phyloP scores from a whole-genome alignment of 805 yeast genomes.

The Zygosaccharomyces siamensis region DNA sequence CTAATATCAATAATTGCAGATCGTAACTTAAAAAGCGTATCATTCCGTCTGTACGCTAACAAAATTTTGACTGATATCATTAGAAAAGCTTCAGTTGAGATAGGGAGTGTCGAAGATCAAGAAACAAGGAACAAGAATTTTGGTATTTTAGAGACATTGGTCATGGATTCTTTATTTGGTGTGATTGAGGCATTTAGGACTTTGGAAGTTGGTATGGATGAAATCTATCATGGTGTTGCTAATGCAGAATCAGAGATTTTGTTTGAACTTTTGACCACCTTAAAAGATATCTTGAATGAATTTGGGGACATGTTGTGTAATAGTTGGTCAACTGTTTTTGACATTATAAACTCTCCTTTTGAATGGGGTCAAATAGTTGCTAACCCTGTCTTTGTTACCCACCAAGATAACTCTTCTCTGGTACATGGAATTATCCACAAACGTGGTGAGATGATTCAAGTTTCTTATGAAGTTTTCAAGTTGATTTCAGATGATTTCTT shows the following conservation, averaged over 20 bases:
- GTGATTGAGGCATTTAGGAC: constrained; percentile 42
- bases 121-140: constrained; percentile 15
- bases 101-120: constrained; percentile 23
- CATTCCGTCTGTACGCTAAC: constrained; percentile 46
- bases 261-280: constrained; percentile 53
- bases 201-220: constrained; percentile 24
- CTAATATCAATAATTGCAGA: constrained; percentile 44
- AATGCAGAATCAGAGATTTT: constrained; percentile 67
- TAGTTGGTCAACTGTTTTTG: constrained; percentile 74
- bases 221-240: constrained; percentile 35
- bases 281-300: constrained; percentile 71
- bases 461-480: constrained; percentile 77
- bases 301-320: constrained; percentile 57
- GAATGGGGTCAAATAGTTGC: constrained; percentile 34
- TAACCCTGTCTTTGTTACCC: constrained; percentile 23
- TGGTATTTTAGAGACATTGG: constrained; percentile 39
- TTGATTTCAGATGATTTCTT: constrained; percentile 82
- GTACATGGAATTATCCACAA: constrained; percentile 42
- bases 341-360: constrained; percentile 56
- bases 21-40: constrained; percentile 38
- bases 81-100: constrained; percentile 28
- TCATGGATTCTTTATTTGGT: constrained; percentile 45
- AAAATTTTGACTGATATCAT: constrained; percentile 50
- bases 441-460: constrained; percentile 47
- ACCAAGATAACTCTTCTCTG: constrained; percentile 29